Evolutionary conservation across 306 rosid species (phyloP), one percentile per base, ranked within the genome.

Genomic region (Sindora glabra): DNA sequence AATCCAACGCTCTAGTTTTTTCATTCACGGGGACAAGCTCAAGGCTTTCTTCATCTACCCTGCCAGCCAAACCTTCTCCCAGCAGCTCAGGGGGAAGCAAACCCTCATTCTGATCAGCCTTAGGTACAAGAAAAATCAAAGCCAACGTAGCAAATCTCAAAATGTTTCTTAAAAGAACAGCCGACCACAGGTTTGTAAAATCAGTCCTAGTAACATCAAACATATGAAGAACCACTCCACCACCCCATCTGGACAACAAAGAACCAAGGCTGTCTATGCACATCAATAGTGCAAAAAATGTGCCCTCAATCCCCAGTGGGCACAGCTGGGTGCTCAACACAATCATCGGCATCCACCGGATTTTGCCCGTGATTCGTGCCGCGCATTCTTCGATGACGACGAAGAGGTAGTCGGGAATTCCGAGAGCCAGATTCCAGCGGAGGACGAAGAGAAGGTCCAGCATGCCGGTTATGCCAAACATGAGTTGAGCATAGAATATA

Each of bases 301-400:
- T 82, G 40, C 96, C 96, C 64, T 85, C 96, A 21, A 89, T 89
- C 34, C 96, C 96, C 0, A 68, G 3, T 14, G 86, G 88, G 59
- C 97, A 86, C 2, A 89, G 74, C 56, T 78, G 79, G 17, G 86
- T 75, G 74, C 89, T 85, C 27, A 85, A 37, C 1, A 89, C 89
- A 50, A 89, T 65, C 95, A 89, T 79, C 0, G 85, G 89, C 86
- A 77, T 86, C 95, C 95, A 86, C 33, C 83, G 75, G 40, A 83
- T 62, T 50, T 75, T 77, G 48, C 74, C 6, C 17, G 80, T 59
- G 45, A 82, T 68, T 48, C 74, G 62, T 15, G 75, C 18, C 2
- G 83, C 66, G 0, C 81, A 56, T 70, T 86, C 95, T 72, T 86
- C 95, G 2, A 79, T 36, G 19, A 89, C 45, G 0, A 86, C 85